These are phyloP conservation scores for Golovinomyces cichoracearum DNA, from an alignment of 2,329 filamentous ascomycete species.

Conservation along the genomic window DNA sequence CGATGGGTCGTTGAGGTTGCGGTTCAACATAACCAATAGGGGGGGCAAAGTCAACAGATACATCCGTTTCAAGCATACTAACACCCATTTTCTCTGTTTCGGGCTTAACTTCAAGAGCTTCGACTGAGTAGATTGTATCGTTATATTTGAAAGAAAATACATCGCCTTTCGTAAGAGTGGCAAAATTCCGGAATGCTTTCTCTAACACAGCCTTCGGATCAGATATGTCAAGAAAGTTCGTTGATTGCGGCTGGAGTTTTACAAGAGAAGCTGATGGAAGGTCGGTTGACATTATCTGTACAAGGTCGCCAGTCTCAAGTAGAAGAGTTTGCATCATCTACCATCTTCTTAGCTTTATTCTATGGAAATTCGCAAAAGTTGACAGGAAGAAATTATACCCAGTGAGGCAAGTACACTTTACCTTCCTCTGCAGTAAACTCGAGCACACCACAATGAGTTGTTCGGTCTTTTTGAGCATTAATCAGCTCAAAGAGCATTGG, in stretches of 20 bases:
- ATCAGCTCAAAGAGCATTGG: conserved; percentile 90
- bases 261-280: conserved; percentile 75
- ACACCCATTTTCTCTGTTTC: conserved; percentile 61
- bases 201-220: conserved; percentile 94
- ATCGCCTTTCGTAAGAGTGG: conserved; percentile 75
- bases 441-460: conserved; percentile 79
- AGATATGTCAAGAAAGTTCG: conserved; percentile 83
- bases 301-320: conserved; percentile 75
- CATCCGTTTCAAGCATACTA: conserved; percentile 85
- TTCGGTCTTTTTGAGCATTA: conserved; percentile 54
- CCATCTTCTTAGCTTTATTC: background rate
- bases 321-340: conserved; percentile 82
- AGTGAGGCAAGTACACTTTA: conserved; percentile 82
- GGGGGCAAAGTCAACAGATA: conserved; percentile 85
- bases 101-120: conserved; percentile 80
- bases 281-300: conserved; percentile 87
- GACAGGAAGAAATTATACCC: conserved; percentile 32
- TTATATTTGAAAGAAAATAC: conserved; percentile 95
- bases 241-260: conserved; percentile 85
- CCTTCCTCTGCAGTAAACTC: conserved; percentile 97
- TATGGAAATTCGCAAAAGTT: no score
- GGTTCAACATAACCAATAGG: conserved; percentile 89
- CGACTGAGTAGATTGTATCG: conserved; percentile 75
- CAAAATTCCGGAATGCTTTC: conserved; percentile 87
- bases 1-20: conserved; percentile 33